Evolutionary conservation across 2,329 filamentous ascomycete genomes (phyloP).

Genomic region (Neonectria coccinea): DNA sequence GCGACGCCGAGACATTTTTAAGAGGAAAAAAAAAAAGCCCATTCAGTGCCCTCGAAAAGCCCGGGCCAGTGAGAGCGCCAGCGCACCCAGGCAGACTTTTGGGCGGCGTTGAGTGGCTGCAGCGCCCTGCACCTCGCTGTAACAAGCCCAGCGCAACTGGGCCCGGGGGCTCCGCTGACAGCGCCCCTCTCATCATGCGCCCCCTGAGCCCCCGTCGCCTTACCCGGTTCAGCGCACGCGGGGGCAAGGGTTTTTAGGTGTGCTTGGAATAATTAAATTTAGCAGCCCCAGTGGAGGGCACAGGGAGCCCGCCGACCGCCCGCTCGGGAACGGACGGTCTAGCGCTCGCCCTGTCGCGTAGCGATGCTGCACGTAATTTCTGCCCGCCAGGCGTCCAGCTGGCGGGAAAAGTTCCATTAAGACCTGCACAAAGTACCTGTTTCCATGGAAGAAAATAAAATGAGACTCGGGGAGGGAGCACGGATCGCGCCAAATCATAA

Average conservation of each 20-base stretch:
- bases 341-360: slow-evolving; percentile 7
- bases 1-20: slow-evolving; percentile 37
- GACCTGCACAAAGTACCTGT: neutral
- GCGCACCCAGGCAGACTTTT: slow-evolving; percentile 17
- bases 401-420: neutral
- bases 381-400: neutral
- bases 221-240: slow-evolving; percentile 22
- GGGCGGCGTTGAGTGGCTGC: slow-evolving; percentile 19
- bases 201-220: slow-evolving; percentile 10
- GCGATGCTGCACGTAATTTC: slow-evolving; percentile 1
- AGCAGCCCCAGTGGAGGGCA: slow-evolving; percentile 12
- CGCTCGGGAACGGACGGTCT: slow-evolving; percentile 23
- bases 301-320: slow-evolving; percentile 14
- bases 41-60: slow-evolving; percentile 35
- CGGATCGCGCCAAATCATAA: slow-evolving; percentile 2
- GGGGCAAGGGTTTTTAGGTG: slow-evolving; percentile 6
- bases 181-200: slow-evolving; percentile 4
- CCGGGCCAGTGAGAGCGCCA: slow-evolving; percentile 17
- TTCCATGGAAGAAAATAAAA: slow-evolving; percentile 13
- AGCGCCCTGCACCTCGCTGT: slow-evolving; percentile 21
- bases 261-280: neutral
- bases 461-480: slow-evolving; percentile 3
- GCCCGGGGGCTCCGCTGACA: slow-evolving; percentile 16
- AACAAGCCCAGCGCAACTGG: slow-evolving; percentile 17
- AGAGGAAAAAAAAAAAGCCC: slow-evolving; percentile 20